Evolutionary conservation across 2,329 filamentous ascomycete genomes (phyloP).

Genomic region (Aureobasidium sp.): DNA sequence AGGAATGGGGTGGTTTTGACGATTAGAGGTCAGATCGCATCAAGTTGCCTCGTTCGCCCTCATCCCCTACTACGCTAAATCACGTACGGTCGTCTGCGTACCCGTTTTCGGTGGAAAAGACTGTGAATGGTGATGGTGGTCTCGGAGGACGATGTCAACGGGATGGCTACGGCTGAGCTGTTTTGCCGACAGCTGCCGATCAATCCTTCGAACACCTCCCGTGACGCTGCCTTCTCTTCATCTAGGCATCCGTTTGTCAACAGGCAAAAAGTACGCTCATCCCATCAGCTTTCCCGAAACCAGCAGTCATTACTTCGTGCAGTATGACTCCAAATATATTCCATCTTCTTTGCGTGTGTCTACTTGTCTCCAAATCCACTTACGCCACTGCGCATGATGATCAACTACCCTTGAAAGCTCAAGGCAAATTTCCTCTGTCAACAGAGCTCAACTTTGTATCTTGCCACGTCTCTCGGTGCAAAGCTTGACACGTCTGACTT

Average conservation of each 20-base stretch:
- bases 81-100: background rate
- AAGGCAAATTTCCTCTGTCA: background rate
- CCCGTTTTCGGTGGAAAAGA: too few relatives aligned
- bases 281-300: background rate
- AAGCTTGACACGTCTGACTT: background rate
- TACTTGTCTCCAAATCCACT: background rate
- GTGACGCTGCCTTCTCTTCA: background rate
- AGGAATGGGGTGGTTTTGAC: slow-evolving; percentile 40
- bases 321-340: background rate
- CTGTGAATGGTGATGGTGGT: too few relatives aligned
- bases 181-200: background rate
- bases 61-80: background rate
- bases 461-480: background rate
- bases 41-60: background rate
- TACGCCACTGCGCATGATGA: background rate
- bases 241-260: background rate
- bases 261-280: background rate
- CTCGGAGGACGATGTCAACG: background rate
- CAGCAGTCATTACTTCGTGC: background rate
- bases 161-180: background rate
- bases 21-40: slow-evolving; percentile 20
- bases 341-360: background rate
- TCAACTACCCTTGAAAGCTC: background rate
- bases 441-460: background rate
- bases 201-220: background rate